Evolutionary conservation across 345 rosid species (phyloP), one percentile per base, ranked within the genome.

Genomic region (Tarenaya hassleriana): DNA sequence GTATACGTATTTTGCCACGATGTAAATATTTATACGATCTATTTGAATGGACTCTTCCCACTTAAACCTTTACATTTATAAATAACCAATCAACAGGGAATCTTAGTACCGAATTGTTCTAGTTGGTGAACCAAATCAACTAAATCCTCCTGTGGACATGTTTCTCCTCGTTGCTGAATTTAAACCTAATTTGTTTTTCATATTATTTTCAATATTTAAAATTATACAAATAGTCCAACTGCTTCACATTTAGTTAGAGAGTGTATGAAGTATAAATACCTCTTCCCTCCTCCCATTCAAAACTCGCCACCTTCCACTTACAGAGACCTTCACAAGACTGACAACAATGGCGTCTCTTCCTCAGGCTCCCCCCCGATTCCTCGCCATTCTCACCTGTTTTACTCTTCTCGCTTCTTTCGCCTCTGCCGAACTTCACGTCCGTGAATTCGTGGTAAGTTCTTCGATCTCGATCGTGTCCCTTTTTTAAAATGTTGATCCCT

Each of bases 51-150:
- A 24, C 5, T 24, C 2, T 24, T 24, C 29, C 29, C 2, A 24
- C 29, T 24, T 24, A 24, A 24, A 24, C 29, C 29, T 24, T 24
- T 24, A 2, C 29, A 24, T 24, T 24, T 24, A 24, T 24, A 5
- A n/a, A n/a, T 24, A 32, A 51, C 51, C 7, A 35, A 3, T 7
- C 10, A 38, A 46, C 9, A 39, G 55, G 38, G 44, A 20, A 52
- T 66, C 70, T 41, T 53, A 59, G 61, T 53, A 59, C 46, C 16
- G 34, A 66, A 52, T 40, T 7, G 59, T 64, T 59, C 61, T 8
- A 66, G 70, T 66, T 56, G 70, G 66, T 66, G 61, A 20, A 66
- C 70, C 70, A 49, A 60, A 53, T 66, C 70, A 66, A 66, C 70
- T 66, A 47, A 58, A 35, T 50, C 19, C 38, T 27, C 27, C 38